Conservation (phyloP, 805 yeast genomes). For the Kuraishia piskuri region DNA sequence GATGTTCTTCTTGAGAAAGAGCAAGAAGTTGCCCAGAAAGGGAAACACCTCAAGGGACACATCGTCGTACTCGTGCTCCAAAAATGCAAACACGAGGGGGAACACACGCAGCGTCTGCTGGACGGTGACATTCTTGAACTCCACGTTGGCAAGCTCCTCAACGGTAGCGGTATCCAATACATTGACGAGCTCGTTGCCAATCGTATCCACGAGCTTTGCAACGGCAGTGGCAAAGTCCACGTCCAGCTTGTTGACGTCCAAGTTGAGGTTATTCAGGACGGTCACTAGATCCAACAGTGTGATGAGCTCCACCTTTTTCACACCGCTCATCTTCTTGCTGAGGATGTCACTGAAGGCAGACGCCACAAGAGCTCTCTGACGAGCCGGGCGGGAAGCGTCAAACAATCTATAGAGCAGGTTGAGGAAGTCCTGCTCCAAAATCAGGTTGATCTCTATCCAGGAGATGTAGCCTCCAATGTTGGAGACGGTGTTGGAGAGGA, state of each 20-base stretch:
- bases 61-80: constrained; percentile 83
- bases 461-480: constrained; percentile 81
- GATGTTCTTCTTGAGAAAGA: constrained; percentile 53
- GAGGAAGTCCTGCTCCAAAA: constrained; percentile 54
- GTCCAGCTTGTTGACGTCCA: constrained; percentile 37
- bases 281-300: constrained; percentile 59
- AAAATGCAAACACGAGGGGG: constrained; percentile 64
- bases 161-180: constrained; percentile 46
- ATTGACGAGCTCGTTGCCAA: constrained; percentile 69
- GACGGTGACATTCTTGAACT: constrained; percentile 24
- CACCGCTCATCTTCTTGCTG: constrained; percentile 49
- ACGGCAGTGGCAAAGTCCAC: constrained; percentile 63
- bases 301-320: constrained; percentile 55
- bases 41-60: constrained; percentile 78
- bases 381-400: constrained; percentile 13
- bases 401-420: constrained; percentile 51
- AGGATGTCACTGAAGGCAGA: constrained; percentile 43
- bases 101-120: constrained; percentile 51
- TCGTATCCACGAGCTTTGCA: constrained; percentile 64
- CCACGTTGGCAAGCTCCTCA: constrained; percentile 28
- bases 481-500: constrained; percentile 48
- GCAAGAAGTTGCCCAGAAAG: constrained; percentile 65
- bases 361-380: constrained; percentile 48
- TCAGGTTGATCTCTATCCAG: constrained; percentile 83
- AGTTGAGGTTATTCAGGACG: constrained; percentile 31